phyloP scores from a whole-genome alignment of 768 basidiomycete genomes.

The Albatrellus ellisii region DNA sequence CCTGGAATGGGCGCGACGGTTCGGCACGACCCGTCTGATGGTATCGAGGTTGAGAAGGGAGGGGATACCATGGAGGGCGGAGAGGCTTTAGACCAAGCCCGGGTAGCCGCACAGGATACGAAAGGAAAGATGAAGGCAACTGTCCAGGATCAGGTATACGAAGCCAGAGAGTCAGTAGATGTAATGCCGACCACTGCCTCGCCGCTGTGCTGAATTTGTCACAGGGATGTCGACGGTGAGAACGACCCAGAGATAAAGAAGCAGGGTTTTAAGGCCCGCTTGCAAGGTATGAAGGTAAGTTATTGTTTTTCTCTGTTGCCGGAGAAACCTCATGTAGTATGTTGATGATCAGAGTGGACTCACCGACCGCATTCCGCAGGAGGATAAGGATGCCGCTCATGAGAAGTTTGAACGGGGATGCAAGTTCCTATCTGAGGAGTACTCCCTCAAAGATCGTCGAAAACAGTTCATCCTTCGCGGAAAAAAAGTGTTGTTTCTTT shows the following conservation, averaged over 20 bases:
- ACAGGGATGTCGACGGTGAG: constrained; percentile 16
- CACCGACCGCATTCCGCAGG: constrained; percentile 48
- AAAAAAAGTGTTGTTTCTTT: constrained; percentile 53
- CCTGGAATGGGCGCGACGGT: constrained; percentile 26
- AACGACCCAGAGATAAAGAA: constrained; percentile 26
- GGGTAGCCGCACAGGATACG: constrained; percentile 7
- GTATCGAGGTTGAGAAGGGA: constrained; percentile 22
- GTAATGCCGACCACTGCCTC: too few relatives aligned
- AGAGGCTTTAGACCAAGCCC: constrained; percentile 11
- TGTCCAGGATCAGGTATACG: constrained; percentile 13
- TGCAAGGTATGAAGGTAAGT: constrained; percentile 20
- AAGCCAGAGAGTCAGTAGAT: constrained; percentile 11
- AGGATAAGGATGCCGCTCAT: constrained; percentile 45
- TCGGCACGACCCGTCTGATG: constrained; percentile 37
- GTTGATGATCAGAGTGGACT: constrained; percentile 28
- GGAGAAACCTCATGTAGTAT: not conserved
- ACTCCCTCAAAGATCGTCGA: constrained; percentile 81
- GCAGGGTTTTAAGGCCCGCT: constrained; percentile 19
- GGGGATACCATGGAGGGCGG: constrained; percentile 16
- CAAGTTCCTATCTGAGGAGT: constrained; percentile 65
- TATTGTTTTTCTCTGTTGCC: not conserved
- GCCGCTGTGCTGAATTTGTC: not conserved
- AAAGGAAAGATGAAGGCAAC: constrained; percentile 2
- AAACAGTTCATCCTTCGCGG: constrained; percentile 89
- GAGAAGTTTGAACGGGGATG: constrained; percentile 46